Conservation (phyloP, 306 rosid species). For the Cicer arietinum region DNA sequence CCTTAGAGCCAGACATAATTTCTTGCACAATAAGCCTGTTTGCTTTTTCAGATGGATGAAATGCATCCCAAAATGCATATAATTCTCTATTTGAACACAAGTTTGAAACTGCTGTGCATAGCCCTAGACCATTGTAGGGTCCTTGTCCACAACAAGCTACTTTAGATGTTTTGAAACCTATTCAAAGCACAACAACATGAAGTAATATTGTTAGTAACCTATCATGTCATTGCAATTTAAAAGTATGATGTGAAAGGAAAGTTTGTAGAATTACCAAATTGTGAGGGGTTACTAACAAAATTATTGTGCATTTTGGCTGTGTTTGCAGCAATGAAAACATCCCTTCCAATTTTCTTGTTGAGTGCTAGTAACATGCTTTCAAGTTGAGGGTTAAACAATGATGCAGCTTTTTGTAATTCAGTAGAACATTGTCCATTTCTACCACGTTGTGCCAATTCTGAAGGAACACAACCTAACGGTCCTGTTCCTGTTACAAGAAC, state of each 20-base stretch:
- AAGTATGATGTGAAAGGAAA: too few species aligned
- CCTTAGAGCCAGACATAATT: conserved; percentile 53
- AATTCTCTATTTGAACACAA: conserved; percentile 61
- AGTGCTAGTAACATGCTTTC: conserved; percentile 51
- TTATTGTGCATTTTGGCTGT: conserved; percentile 50
- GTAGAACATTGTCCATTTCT: conserved; percentile 58
- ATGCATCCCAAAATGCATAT: conserved; percentile 84
- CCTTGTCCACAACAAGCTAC: conserved; percentile 91
- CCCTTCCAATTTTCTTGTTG: conserved; percentile 57
- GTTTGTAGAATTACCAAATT: conserved; percentile 51
- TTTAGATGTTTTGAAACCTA: conserved; percentile 68
- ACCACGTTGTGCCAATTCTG: conserved; percentile 72
- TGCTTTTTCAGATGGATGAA: conserved; percentile 79
- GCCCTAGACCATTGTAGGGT: conserved; percentile 74
- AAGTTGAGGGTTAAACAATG: conserved; percentile 73
- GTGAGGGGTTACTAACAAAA: conserved; percentile 55
- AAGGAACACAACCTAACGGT: conserved; percentile 85
- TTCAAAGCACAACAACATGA: background rate
- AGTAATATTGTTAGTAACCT: background rate
- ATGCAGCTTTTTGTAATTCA: conserved; percentile 65
- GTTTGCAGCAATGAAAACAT: conserved; percentile 69
- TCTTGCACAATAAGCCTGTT: conserved; percentile 53
- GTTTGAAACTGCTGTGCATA: conserved; percentile 67
- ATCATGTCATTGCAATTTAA: too few species aligned
- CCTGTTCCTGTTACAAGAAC: conserved; percentile 88